Base-by-base conservation (phyloP, 345 rosid species). In the Boechera stricta region DNA sequence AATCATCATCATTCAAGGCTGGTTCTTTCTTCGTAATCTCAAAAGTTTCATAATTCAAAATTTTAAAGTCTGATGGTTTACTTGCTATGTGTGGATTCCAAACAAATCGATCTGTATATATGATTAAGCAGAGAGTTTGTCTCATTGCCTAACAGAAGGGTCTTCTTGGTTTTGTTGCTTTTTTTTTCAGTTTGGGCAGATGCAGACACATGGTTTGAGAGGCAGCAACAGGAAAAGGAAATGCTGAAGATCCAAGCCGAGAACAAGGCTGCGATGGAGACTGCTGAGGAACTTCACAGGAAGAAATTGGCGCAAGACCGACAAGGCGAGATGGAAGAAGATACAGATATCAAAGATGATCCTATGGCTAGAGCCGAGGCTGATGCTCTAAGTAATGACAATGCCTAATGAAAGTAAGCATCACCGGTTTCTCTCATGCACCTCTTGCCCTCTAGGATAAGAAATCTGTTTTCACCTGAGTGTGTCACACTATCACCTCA, bases 191-290 rank as follows among this genome's bases (percentile, higher is more conserved):
- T 92, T 59, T 95, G 99, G 98, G 98, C 96, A 54, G 99, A 92
- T 71, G 99, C 98, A 47, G 99, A 95, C 63, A 95, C 99, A 10
- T 95, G 99, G 99, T 92, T 92, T 44, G 98, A 95, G 79, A 65
- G 98, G 78, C 98, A 92, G 82, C 95, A 86, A 69, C 97, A 95
- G 80, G 94, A 92, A 58, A 90, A 92, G 84, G 99, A 95, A 61
- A 88, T 92, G 89, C 81, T 82, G 59, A 86, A 85, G 26, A 73
- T 90, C 3, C 92, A 95, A 76, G 98, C 92, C 0, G 98, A 95
- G 86, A 90, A 91, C 82, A 81, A 72, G 72, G 94, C 91, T 11
- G 93, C 89, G 3, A 83, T 94, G 97, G 83, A 82, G 77, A 87
- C 97, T 76, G 98, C 98, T 3, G 98, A 92, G 83, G 97, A 90